A percentile compares a stretch with the other conserved stretches of the same genome.
Conservation (phyloP, 2,329 filamentous ascomycete species). For the Aspergillus versicolor region DNA sequence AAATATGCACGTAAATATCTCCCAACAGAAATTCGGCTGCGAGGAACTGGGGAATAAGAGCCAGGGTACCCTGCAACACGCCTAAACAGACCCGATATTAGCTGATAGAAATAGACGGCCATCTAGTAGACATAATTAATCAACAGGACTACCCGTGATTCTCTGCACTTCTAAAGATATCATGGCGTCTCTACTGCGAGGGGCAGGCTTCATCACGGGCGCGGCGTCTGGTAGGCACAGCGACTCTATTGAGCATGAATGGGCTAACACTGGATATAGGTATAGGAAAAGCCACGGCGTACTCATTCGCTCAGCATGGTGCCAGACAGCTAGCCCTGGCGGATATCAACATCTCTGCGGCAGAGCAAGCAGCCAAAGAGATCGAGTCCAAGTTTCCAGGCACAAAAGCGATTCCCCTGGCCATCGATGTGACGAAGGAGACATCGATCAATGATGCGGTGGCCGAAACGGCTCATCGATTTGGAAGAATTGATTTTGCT, state of each 20-base stretch:
- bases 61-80: too few relatives aligned
- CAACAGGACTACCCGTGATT: too few relatives aligned
- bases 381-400: neutral
- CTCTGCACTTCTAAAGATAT: too few relatives aligned
- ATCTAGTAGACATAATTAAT: too few relatives aligned
- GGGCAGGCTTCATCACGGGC: constrained; percentile 3
- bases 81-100: too few relatives aligned
- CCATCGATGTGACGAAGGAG: constrained; percentile 4
- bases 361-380: neutral
- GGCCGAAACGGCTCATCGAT: neutral
- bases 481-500: constrained; percentile 7
- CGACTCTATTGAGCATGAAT: neutral
- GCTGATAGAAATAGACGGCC: too few relatives aligned
- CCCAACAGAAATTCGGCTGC: too few relatives aligned
- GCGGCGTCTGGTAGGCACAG: neutral
- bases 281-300: constrained; percentile 7
- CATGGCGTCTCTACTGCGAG: neutral
- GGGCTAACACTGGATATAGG: neutral
- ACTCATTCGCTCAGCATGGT: constrained; percentile 2
- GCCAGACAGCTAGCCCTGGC: neutral
- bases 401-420: neutral
- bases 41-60: too few relatives aligned
- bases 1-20: too few relatives aligned
- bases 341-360: neutral
- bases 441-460: constrained; percentile 1